Percentiles rank a stretch among this genome's conserved stretches.
Conservation (phyloP, 768 basidiomycete genomes). For the Boletus reticulatus region DNA sequence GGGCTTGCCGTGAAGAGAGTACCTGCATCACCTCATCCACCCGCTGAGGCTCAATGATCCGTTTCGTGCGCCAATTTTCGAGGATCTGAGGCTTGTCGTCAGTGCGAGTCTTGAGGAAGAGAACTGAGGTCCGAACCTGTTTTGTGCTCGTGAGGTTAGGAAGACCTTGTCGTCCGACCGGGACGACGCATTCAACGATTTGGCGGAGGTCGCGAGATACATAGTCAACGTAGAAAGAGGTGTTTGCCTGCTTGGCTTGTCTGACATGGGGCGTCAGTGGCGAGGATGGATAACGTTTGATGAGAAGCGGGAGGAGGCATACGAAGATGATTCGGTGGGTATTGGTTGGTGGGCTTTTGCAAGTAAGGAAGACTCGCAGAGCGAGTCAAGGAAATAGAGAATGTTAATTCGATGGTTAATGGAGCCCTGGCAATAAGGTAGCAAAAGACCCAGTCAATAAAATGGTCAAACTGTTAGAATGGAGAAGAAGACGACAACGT, state of each 20-base stretch:
- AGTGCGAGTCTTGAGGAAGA: too few relatives aligned
- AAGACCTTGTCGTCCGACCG: conserved; percentile 81
- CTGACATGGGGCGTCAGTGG: conserved; percentile 11
- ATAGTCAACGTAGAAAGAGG: conserved; percentile 71
- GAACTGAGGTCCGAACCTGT: conserved; percentile 51
- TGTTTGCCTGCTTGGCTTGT: conserved; percentile 33
- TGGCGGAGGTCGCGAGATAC: conserved; percentile 74
- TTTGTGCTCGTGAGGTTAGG: conserved; percentile 86
- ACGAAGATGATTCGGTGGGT: conserved; percentile 22
- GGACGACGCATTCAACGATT: conserved; percentile 85
- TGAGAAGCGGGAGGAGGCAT: not conserved
- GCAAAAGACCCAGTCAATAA: not conserved
- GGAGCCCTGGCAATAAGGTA: conserved; percentile 51
- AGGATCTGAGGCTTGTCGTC: conserved; percentile 50
- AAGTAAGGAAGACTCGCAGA: conserved; percentile 76
- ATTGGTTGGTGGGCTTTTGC: conserved; percentile 54
- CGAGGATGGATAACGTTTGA: not conserved
- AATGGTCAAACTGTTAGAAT: too few relatives aligned
- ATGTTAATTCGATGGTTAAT: conserved; percentile 94
- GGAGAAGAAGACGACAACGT: not conserved
- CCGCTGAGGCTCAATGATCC: conserved; percentile 75
- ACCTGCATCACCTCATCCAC: conserved; percentile 66
- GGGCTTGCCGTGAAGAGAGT: conserved; percentile 46
- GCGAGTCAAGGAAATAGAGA: conserved; percentile 84
- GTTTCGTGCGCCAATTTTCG: conserved; percentile 87